Base-by-base conservation (phyloP, 345 rosid species). In the Hibiscus tridactylites region DNA sequence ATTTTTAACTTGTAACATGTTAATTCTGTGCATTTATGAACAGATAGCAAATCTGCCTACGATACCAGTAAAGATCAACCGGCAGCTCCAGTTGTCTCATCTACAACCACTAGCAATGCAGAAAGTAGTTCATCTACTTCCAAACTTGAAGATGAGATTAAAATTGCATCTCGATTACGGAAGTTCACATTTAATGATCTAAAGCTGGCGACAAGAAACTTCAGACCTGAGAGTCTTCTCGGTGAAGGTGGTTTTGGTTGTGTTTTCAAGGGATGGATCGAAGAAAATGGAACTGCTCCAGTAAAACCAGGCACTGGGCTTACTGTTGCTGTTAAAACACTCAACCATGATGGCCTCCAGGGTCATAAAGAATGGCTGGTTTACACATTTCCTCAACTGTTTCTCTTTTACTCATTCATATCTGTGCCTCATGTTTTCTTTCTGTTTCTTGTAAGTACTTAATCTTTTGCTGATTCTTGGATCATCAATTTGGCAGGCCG, bases 331-430 rank as follows among this genome's bases (percentile, higher is more conserved):
- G 97, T 94, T 74, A 94, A 94, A 79, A 94, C 96, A 73, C 91
- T 94, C 72, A 94, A 94, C 77, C 98, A 91, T 76, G 98, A 94
- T 80, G 97, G 98, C 71, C 93, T 94, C 80, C 97, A 94, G 82
- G 98, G 98, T 76, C 98, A 94, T 74, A 91, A 90, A 83, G 98
- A 93, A 73, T 94, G 98, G 98, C 95, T 91, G 92, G 98, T 94
- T 80, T 71, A 79, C 69, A 46, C 52, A 56, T 73, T 63, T 68
- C 61, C 76, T 56, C 33, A 35, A 54, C 47, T 42, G 44, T 24
- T 65, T 77, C 35, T 8, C 4, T 65, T 54, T 59, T n/a, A n/a
- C 58, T 2, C 54, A 9, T 49, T 39, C 29, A 68, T 71, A 5
- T 52, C 37, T 33, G 15, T 21, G 64, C 11, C 11, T 5, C 21